Evolutionary conservation across 2,329 filamentous ascomycete species (phyloP).

Genomic region (Xylariaceae sp.): DNA sequence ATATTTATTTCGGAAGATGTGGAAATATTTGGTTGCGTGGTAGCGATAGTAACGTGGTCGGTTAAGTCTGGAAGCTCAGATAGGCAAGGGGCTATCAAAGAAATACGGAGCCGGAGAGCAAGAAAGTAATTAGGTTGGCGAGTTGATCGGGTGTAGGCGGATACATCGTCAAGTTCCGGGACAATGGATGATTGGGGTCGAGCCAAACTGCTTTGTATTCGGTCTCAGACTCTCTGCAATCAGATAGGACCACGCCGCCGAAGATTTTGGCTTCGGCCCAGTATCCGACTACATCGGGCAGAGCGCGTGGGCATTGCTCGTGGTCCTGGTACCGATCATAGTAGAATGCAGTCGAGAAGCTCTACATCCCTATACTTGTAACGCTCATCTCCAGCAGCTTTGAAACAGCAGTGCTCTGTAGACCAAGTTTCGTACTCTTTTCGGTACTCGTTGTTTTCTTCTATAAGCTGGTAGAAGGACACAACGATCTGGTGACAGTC

Average conservation of each 20-base stretch:
- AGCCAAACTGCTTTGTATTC: slow-evolving; percentile 19
- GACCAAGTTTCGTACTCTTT: slow-evolving; percentile 21
- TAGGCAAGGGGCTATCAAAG: slow-evolving; percentile 1
- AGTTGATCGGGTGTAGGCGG: slow-evolving; percentile 23
- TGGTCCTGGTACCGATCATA: slow-evolving; percentile 24
- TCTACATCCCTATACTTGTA: slow-evolving; percentile 2
- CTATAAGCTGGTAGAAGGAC: slow-evolving; percentile 19
- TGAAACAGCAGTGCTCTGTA: slow-evolving; percentile 11
- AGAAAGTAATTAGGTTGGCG: slow-evolving; percentile 20
- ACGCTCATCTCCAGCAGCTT: slow-evolving; percentile 3
- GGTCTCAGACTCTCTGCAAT: slow-evolving; percentile 14
- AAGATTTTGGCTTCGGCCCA: slow-evolving; percentile 29
- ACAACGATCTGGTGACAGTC: slow-evolving; percentile 30
- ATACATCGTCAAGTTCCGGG: slow-evolving; percentile 22
- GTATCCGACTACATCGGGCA: slow-evolving; percentile 28
- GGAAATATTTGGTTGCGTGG: slow-evolving; percentile 8
- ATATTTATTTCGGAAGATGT: slow-evolving; percentile 7
- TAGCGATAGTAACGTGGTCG: slow-evolving; percentile 6
- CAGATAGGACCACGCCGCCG: slow-evolving; percentile 28
- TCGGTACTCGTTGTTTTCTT: slow-evolving; percentile 21
- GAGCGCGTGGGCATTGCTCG: slow-evolving; percentile 27
- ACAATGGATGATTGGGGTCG: slow-evolving; percentile 14
- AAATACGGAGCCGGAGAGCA: slow-evolving; percentile 8
- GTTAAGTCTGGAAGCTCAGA: slow-evolving; percentile 1
- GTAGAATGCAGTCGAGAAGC: slow-evolving; percentile 23